Base-by-base conservation (phyloP, 2,329 filamentous ascomycete genomes). In the Ophiosphaerella herpotricha region DNA sequence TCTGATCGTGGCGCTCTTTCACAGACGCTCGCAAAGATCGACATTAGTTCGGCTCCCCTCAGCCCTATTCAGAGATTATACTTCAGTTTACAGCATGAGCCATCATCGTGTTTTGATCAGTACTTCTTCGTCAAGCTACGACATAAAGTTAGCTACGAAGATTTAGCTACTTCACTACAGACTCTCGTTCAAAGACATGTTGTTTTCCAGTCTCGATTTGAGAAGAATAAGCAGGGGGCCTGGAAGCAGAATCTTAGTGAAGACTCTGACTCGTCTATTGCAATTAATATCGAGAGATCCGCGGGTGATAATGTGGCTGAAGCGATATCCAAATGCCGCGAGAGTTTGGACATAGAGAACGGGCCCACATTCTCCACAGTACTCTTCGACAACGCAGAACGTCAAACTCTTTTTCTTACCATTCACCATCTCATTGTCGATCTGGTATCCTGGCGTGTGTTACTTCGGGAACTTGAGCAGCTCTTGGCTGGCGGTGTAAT, bases 371-470 rank as follows among this genome's bases (percentile, higher is more conserved):
- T 38, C 7, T 7, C 36, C 7, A 18, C 18, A 4, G n/a, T 11
- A 4, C 36, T 38, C 5, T 38, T 70, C 48, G 52, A 64, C 21
- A 46, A 60, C 14, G 46, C 18, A 16, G 18, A 33, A 8, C 46
- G 43, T 5, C 46, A 51, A 4, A 48, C 43, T 33, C 41, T 60
- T 3, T 55, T 68, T 26, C 60, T 66, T 45, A 63, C 64, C 13
- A 60, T 56, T 11, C 61, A 71, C 50, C 66, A 70, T 50, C 42
- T 68, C 24, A 52, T 68, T 31, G 64, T 78, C 5, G 76, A 78
- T 45, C 60, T 78, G 1, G 73, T 78, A 0, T 77, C 75, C 0
- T 79, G 77, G 77, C 62, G 73, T 4, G 67, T 74, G 4, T 66
- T 78, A 1, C 52, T 77, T 0, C 62, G 69, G 8, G 75, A 79